Conservation (phyloP, 352 stramenopile genomes). For the Aphanomyces astaci region DNA sequence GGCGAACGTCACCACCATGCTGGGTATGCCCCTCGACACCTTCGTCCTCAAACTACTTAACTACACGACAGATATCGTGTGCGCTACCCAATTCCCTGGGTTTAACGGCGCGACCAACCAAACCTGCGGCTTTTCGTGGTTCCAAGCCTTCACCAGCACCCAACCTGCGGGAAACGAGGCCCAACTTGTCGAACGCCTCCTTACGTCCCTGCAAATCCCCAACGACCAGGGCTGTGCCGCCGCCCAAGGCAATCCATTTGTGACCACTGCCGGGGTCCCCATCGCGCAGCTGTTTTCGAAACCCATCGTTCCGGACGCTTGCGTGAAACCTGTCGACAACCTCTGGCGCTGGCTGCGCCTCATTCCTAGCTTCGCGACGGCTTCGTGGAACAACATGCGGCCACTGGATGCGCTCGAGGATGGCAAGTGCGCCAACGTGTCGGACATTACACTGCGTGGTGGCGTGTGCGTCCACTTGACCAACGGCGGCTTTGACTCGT, state of each 20-base stretch:
- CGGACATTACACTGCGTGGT: background rate
- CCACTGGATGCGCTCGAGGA: constrained; percentile 33
- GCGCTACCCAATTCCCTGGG: constrained; percentile 34
- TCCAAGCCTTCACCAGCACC: constrained; percentile 23
- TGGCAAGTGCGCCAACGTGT: constrained; percentile 32
- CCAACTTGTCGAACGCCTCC: background rate
- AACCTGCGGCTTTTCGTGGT: constrained; percentile 32
- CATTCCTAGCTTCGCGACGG: constrained; percentile 31
- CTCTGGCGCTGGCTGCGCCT: constrained; percentile 31
- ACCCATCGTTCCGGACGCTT: constrained; percentile 21
- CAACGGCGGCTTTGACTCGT: constrained; percentile 1
- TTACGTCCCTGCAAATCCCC: constrained; percentile 32
- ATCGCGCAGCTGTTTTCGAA: constrained; percentile 29
- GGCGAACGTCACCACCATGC: constrained; percentile 29
- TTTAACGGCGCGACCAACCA: constrained; percentile 29
- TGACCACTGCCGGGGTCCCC: constrained; percentile 26
- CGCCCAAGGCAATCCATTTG: constrained; percentile 35
- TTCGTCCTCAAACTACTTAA: constrained; percentile 29
- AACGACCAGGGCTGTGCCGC: constrained; percentile 42
- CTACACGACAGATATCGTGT: constrained; percentile 29
- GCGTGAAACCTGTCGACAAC: constrained; percentile 34
- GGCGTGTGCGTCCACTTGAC: constrained; percentile 3
- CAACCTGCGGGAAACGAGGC: background rate
- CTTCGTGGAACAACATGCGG: background rate
- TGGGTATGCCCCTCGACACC: constrained; percentile 30